A percentile compares a stretch with the other conserved stretches of the same genome.
phyloP scores from a whole-genome alignment of 345 rosid species.

The Brassica incana region DNA sequence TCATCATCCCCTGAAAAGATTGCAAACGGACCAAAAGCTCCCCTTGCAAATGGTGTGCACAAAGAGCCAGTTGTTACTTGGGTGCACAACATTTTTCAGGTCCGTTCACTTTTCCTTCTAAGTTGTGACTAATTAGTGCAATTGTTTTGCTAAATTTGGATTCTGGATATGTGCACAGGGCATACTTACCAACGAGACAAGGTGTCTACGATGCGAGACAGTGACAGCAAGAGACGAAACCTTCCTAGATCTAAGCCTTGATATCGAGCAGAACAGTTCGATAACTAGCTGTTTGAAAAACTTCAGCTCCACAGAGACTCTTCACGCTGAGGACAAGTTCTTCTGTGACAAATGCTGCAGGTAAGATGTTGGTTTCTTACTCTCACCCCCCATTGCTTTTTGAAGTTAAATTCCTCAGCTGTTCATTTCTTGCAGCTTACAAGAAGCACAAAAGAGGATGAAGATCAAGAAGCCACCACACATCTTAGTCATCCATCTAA shows the following conservation, averaged over 20 bases:
- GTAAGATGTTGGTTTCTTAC: slow-evolving; percentile 41
- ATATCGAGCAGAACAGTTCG: slow-evolving; percentile 97
- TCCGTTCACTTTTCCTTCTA: slow-evolving; percentile 26
- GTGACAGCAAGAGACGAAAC: slow-evolving; percentile 99
- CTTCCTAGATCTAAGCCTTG: slow-evolving; percentile 96
- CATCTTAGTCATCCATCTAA: slow-evolving; percentile 85
- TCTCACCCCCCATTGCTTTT: neutral
- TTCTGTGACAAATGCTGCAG: slow-evolving; percentile 99
- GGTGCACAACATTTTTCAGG: slow-evolving; percentile 99
- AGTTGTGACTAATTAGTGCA: neutral
- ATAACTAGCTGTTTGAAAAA: slow-evolving; percentile 99
- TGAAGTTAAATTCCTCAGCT: neutral
- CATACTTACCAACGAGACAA: slow-evolving; percentile 97
- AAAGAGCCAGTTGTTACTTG: slow-evolving; percentile 95
- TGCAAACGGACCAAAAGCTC: slow-evolving; percentile 69
- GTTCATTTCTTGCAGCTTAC: slow-evolving; percentile 54
- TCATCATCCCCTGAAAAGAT: slow-evolving; percentile 74
- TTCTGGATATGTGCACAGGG: slow-evolving; percentile 56
- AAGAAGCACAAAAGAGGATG: slow-evolving; percentile 99
- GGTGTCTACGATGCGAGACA: slow-evolving; percentile 92
- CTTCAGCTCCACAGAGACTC: slow-evolving; percentile 99
- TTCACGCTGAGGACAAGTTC: slow-evolving; percentile 97
- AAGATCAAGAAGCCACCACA: slow-evolving; percentile 98
- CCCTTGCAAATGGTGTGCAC: slow-evolving; percentile 67
- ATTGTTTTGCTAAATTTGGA: slow-evolving; percentile 22